A percentile compares a stretch with the other conserved stretches of the same genome.
These are phyloP conservation scores for Hortaea sp. DNA, from an alignment of 2,329 filamentous ascomycete genomes.

Conservation along the genomic window DNA sequence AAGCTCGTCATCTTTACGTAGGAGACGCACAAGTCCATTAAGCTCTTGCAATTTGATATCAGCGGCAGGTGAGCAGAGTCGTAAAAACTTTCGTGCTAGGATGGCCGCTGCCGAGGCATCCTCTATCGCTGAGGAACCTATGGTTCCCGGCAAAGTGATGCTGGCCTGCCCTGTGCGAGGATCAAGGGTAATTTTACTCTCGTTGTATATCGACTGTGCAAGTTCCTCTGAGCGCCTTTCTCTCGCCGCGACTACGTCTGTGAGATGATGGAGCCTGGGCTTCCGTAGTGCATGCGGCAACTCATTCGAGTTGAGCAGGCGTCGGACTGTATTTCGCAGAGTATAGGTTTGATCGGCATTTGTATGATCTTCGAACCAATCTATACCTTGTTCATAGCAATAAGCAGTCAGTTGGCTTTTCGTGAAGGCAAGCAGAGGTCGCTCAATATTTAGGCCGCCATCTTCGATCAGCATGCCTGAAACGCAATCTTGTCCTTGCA, in stretches of 20 bases:
- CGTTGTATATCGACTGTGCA: conserved; percentile 45
- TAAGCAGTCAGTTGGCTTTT: conserved; percentile 68
- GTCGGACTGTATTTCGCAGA: conserved; percentile 67
- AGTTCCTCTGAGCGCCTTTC: conserved; percentile 39
- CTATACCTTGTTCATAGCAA: conserved; percentile 56
- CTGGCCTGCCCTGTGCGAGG: not conserved
- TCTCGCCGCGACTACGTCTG: conserved; percentile 41
- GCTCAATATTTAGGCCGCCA: conserved; percentile 56
- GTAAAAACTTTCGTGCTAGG: not conserved
- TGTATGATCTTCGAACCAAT: conserved; percentile 78
- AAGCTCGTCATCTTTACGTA: not conserved
- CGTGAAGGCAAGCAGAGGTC: conserved; percentile 59
- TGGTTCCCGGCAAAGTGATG: not conserved
- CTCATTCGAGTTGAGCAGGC: conserved; percentile 47
- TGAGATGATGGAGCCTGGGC: conserved; percentile 51
- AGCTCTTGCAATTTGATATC: not conserved
- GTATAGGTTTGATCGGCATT: conserved; percentile 72
- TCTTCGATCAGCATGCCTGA: conserved; percentile 38
- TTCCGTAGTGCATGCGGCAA: conserved; percentile 64
- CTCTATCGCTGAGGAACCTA: no score
- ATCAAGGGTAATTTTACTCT: conserved; percentile 29
- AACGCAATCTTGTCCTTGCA: not conserved
- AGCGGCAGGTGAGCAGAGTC: not conserved
- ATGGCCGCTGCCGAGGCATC: not conserved
- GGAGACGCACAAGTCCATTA: not conserved